Evolutionary conservation across 495 filamentous ascomycete species (phyloP), one percentile per base, ranked within the genome.

Genomic region (Chaetomium fimeti): DNA sequence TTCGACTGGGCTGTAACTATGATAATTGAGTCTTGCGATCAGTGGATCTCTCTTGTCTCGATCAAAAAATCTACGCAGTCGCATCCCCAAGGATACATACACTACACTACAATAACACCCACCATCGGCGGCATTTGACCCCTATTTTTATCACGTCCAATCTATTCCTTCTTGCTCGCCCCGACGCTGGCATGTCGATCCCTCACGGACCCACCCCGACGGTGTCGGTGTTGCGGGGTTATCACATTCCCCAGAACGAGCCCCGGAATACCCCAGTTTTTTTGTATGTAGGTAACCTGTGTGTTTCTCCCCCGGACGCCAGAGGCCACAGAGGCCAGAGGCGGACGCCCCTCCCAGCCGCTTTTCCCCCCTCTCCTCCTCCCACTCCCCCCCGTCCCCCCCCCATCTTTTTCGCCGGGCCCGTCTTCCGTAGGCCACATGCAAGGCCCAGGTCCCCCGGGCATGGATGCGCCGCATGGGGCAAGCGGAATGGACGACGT

Each of bases 351-450:
- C n/a, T n/a, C n/a, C n/a, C n/a, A n/a, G n/a, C n/a, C n/a, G n/a
- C n/a, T n/a, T n/a, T n/a, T n/a, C 47, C 47, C 47, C 47, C 47
- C 47, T 7, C 47, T 6, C 47, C 16, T 7, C 12, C 16, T 22
- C 25, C 18, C 47, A 13, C 48, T 18, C 27, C 13, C 18, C 24
- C 27, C 27, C 60, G 18, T 16, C 20, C 45, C 15, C 47, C 32
- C 15, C 47, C 32, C 59, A 38, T 53, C 29, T 38, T 32, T 36
- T 32, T 36, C 24, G 48, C 38, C 61, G 61, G 60, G 52, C 52
- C 61, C 61, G 51, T 56, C 22, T 57, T 45, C 61, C 51, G 51
- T n/a, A 49, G 3, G 61, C 61, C 61, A 53, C 52, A 45, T 56
- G 38, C 61, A 48, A 62, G 61, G 25, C 1, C 60, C 60, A n/a